Evolutionary conservation across 768 basidiomycete species (phyloP).

Genomic region (Suillus spraguei): DNA sequence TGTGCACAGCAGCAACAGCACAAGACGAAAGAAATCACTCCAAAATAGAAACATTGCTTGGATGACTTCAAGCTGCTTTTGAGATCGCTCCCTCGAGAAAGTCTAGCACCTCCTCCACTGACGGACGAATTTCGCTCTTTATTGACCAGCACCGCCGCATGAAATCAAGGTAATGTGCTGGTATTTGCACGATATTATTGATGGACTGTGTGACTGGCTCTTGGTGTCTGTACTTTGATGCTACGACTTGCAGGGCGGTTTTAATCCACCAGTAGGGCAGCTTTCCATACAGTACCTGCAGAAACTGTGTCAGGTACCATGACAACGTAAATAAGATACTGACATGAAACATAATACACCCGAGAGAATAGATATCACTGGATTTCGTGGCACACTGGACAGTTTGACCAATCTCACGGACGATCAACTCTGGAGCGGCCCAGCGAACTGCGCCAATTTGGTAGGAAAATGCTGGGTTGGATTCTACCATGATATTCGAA

Average conservation of each 20-base stretch:
- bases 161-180: conserved; percentile 19
- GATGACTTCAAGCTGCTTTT: background rate
- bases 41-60: too few species aligned
- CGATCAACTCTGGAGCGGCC: conserved; percentile 38
- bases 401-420: conserved; percentile 21
- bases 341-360: conserved; percentile 33
- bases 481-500: conserved; percentile 30
- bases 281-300: conserved; percentile 28
- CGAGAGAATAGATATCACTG: conserved; percentile 50
- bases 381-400: conserved; percentile 14
- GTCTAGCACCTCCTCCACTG: conserved; percentile 17
- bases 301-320: background rate
- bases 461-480: conserved; percentile 22
- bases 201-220: conserved; percentile 11
- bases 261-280: conserved; percentile 26
- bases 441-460: conserved; percentile 45
- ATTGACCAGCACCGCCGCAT: conserved; percentile 26
- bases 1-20: too few species aligned
- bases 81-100: conserved; percentile 12
- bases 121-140: conserved; percentile 24
- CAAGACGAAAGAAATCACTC: too few species aligned
- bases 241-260: conserved; percentile 23
- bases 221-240: background rate
- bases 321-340: background rate
- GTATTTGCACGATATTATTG: background rate